Base-by-base conservation (phyloP, 2,329 filamentous ascomycete genomes). In the Beauveria varroae region DNA sequence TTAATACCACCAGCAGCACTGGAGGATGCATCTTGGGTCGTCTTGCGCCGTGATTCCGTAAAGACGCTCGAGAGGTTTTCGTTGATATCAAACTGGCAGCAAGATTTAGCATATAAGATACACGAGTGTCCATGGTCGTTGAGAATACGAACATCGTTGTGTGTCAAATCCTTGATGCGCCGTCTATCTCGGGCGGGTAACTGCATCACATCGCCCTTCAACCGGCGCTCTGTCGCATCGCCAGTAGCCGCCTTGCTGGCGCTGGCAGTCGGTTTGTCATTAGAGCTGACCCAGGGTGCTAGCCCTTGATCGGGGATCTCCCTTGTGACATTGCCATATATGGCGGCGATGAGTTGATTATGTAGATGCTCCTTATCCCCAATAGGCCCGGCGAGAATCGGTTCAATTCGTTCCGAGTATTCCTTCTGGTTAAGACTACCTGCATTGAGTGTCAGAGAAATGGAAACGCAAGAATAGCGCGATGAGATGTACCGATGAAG, bases 151-250 rank as follows among this genome's bases (percentile, higher is more conserved):
- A 87, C 85, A 66, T 87, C 84, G 67, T 86, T 86, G 26, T 81
- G 79, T 24, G 74, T 75, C 40, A 88, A 72, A 65, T 89, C 86
- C 67, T 89, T 89, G 68, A 89, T 83, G 62, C 86, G 80, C 73
- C 86, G 78, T 65, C 86, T 78, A 68, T 89, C 86, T 66, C 85
- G 79, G 62, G 79, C 84, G n/a, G 84, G 86, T 50, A 89, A 77
- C 68, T 86, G 84, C 86, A 89, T 89, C 63, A 89, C 84, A 69
- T 88, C 85, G 66, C 81, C 84, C 75, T 89, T 89, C 54, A 89
- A 72, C 66, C 81, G 80, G 67, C 85, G 79, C 73, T 89, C 86
- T 41, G 83, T 80, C 40, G 86, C 84, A 78, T 89, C 86, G 30
- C 85, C 85, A 30, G 82, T 84, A 52, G 85, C 79, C 24, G 84